phyloP scores from a whole-genome alignment of 2,329 filamentous ascomycete species.

The Chrysoporthe cubensis region DNA sequence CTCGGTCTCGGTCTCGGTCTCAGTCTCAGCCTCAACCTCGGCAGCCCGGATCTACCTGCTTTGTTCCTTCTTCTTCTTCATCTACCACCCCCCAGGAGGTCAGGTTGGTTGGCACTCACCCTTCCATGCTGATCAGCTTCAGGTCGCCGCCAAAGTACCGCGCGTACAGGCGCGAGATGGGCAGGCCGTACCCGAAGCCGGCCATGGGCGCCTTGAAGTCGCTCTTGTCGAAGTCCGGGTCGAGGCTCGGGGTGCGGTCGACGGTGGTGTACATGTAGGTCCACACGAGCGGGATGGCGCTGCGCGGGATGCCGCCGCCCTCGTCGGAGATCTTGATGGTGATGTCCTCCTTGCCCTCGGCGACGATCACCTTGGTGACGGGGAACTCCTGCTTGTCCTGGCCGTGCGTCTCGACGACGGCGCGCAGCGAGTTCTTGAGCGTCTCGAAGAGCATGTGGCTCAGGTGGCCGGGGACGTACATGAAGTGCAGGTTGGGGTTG shows the following conservation, averaged over 20 bases:
- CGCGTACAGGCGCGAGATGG: conserved; percentile 91
- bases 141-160: conserved; percentile 97
- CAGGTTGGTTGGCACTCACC: conserved; percentile 71
- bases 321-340: conserved; percentile 98
- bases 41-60: not conserved
- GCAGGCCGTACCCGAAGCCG: conserved; percentile 96
- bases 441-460: conserved; percentile 99
- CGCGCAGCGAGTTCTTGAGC: conserved; percentile 95
- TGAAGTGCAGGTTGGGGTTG: conserved; percentile 92
- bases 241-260: conserved; percentile 89
- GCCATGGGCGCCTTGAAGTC: conserved; percentile 99
- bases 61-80: not conserved
- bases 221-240: conserved; percentile 97
- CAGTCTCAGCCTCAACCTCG: not conserved
- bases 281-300: conserved; percentile 96
- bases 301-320: conserved; percentile 91
- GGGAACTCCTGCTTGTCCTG: conserved; percentile 96
- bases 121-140: conserved; percentile 99
- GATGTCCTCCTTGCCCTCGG: conserved; percentile 97
- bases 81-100: not conserved
- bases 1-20: not conserved
- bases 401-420: conserved; percentile 93
- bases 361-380: conserved; percentile 95
- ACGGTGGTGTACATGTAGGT: conserved; percentile 99
- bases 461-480: conserved; percentile 99